Base-by-base conservation (phyloP, 306 rosid genomes). In the Senna tora region DNA sequence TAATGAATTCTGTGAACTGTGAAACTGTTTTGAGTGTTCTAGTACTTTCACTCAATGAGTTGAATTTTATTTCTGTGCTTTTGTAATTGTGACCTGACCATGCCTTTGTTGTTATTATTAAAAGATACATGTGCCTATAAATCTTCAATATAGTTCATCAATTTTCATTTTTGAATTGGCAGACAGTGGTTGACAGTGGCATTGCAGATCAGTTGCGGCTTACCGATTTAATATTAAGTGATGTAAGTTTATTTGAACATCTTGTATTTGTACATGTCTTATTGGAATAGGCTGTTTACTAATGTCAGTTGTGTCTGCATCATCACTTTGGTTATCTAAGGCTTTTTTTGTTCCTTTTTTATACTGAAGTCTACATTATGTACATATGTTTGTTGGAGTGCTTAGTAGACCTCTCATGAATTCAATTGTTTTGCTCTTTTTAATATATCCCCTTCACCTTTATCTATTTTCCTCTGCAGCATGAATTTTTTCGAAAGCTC, bases 201-300 rank as follows among this genome's bases (percentile, higher is more conserved):
- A 84, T 93, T 77, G 70, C 92, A 65, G 98, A 93, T 82, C 97
- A 90, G 81, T 78, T 93, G 86, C 94, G 96, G 75, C 80, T 93
- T 71, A 75, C 91, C 0, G 97, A 93, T 49, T 85, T 90, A 73
- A 85, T 93, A 76, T 75, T 86, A 71, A 84, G 75, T 78, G 95
- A 93, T 87, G 98, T 93, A 86, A 93, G 98, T 79, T 81, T 68
- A 22, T 56, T 50, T 45, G 52, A 42, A 67, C 78, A 70, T 75
- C 16, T 30, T 67, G 47, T 65, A 16, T 72, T 77, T 62, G 42
- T 84, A 39, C 63, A 56, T 50, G 54, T 81, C 74, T 76, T 68
- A 41, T 49, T 75, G 14, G 67, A 62, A 45, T 52, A 59, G 41
- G 64, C 55, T 1, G 65, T n/a, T n/a, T n/a, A 39, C 58, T 32